Percentiles rank a stretch among this genome's conserved stretches.
phyloP scores from a whole-genome alignment of 768 basidiomycete species.

The Pulveroboletus frians region DNA sequence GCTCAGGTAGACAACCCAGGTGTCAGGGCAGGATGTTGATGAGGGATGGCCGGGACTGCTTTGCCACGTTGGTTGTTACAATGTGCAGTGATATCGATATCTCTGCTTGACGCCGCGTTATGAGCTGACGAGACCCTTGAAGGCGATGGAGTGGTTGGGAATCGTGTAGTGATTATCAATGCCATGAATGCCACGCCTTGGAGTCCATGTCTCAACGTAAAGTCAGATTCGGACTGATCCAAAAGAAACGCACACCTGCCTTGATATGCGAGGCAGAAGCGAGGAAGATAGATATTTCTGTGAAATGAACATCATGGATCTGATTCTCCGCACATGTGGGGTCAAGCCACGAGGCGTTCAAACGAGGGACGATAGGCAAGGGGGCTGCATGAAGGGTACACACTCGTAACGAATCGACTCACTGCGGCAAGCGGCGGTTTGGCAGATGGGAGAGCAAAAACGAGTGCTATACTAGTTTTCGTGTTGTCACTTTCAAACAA shows the following conservation, averaged over 20 bases:
- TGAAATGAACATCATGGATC: slow-evolving; percentile 19
- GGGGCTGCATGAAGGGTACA: not conserved
- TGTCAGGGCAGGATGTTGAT: slow-evolving; percentile 9
- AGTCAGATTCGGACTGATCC: slow-evolving; percentile 9
- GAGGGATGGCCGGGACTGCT: not conserved
- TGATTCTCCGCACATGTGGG: slow-evolving; percentile 30
- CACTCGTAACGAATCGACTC: slow-evolving; percentile 2
- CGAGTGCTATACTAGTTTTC: slow-evolving; percentile 1
- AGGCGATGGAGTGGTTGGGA: slow-evolving; percentile 1
- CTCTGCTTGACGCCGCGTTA: not conserved
- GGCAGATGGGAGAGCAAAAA: slow-evolving; percentile 8
- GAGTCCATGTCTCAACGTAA: slow-evolving; percentile 13
- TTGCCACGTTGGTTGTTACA: not conserved
- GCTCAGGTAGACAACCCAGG: slow-evolving; percentile 9
- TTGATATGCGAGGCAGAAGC: slow-evolving; percentile 24
- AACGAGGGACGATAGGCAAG: slow-evolving; percentile 16
- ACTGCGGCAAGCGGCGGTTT: not conserved
- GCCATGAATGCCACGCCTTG: slow-evolving; percentile 11
- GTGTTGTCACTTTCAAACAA: slow-evolving; percentile 7
- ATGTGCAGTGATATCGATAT: not conserved
- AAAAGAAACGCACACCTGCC: slow-evolving; percentile 15
- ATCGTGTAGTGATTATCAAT: slow-evolving; percentile 16
- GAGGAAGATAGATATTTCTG: slow-evolving; percentile 12
- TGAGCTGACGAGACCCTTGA: not conserved
- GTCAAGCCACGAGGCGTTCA: slow-evolving; percentile 19